phyloP scores from a whole-genome alignment of 768 basidiomycete species.

The Panaeolus cyanescens region DNA sequence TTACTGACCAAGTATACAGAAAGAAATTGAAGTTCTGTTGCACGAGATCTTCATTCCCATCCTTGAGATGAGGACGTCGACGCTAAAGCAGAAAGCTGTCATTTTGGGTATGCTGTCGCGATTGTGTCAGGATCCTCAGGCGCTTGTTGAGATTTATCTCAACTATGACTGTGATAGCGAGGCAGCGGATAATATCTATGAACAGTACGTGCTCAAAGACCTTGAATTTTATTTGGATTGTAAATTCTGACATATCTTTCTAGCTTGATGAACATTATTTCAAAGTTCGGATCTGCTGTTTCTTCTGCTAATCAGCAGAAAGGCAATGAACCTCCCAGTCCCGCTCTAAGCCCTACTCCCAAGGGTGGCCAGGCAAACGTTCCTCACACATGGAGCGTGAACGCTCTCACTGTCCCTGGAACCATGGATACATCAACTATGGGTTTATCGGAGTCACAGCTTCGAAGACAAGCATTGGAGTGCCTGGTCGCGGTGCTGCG shows the following conservation, averaged over 20 bases:
- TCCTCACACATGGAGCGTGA: slow-evolving; percentile 63
- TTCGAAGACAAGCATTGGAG: slow-evolving; percentile 92
- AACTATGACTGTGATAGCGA: slow-evolving; percentile 99
- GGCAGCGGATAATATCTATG: slow-evolving; percentile 95
- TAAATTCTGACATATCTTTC: slow-evolving; percentile 8
- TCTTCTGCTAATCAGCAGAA: slow-evolving; percentile 50
- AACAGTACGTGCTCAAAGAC: slow-evolving; percentile 61
- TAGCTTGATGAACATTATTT: slow-evolving; percentile 93
- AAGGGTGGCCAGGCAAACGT: slow-evolving; percentile 38
- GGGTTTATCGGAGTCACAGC: slow-evolving; percentile 79
- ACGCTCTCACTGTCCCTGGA: slow-evolving; percentile 64
- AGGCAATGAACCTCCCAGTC: slow-evolving; percentile 59
- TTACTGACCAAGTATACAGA: slow-evolving; percentile 48
- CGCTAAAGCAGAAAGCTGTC: slow-evolving; percentile 91
- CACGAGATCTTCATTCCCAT: slow-evolving; percentile 99
- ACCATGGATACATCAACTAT: slow-evolving; percentile 67
- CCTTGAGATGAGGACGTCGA: slow-evolving; percentile 96
- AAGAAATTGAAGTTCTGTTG: slow-evolving; percentile 98
- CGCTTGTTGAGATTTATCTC: slow-evolving; percentile 96
- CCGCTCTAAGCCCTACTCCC: slow-evolving; percentile 53
- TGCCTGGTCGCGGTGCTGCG: slow-evolving; percentile 87
- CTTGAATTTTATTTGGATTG: neutral
- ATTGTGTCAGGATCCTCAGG: slow-evolving; percentile 94
- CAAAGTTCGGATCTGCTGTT: slow-evolving; percentile 78
- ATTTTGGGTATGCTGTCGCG: slow-evolving; percentile 87